Conservation (phyloP, 2,329 filamentous ascomycete species). For the Fusarium penzigii region DNA sequence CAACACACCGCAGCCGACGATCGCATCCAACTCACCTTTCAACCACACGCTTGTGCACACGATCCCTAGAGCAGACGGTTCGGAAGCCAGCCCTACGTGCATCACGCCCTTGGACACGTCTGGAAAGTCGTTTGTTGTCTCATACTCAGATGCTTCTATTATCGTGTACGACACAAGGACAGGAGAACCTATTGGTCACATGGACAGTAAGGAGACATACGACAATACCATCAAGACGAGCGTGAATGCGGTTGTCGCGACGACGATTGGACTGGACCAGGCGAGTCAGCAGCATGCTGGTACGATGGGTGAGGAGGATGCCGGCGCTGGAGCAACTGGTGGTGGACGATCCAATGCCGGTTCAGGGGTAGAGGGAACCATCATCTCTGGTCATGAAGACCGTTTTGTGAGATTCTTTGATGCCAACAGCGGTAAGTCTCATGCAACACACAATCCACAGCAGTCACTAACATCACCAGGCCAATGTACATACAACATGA, state of each 20-base stretch:
- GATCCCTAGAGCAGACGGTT: conserved; percentile 68
- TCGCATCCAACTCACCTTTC: conserved; percentile 83
- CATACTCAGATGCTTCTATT: conserved; percentile 86
- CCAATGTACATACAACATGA: conserved; percentile 99
- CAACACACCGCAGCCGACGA: conserved; percentile 84
- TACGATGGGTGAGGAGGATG: conserved; percentile 70
- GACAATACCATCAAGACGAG: conserved; percentile 77
- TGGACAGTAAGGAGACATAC: conserved; percentile 94
- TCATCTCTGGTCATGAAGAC: conserved; percentile 97
- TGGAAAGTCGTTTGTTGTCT: conserved; percentile 89
- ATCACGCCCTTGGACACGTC: conserved; percentile 84
- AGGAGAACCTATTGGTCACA: conserved; percentile 86
- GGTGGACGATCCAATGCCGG: conserved; percentile 65
- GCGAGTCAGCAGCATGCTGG: conserved; percentile 53
- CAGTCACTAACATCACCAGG: conserved; percentile 54
- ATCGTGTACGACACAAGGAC: conserved; percentile 90
- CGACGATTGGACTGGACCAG: conserved; percentile 79
- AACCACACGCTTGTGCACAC: conserved; percentile 85
- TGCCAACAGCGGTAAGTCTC: conserved; percentile 88
- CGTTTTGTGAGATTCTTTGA: conserved; percentile 96
- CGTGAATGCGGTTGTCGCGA: conserved; percentile 89
- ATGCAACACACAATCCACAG: not conserved
- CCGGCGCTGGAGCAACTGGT: conserved; percentile 74
- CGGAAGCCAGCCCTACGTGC: conserved; percentile 77
- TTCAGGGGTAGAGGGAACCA: conserved; percentile 84